These are phyloP conservation scores for Sideroxylon spinosum DNA, from an alignment of 179 eudicot species.

Conservation along the genomic window DNA sequence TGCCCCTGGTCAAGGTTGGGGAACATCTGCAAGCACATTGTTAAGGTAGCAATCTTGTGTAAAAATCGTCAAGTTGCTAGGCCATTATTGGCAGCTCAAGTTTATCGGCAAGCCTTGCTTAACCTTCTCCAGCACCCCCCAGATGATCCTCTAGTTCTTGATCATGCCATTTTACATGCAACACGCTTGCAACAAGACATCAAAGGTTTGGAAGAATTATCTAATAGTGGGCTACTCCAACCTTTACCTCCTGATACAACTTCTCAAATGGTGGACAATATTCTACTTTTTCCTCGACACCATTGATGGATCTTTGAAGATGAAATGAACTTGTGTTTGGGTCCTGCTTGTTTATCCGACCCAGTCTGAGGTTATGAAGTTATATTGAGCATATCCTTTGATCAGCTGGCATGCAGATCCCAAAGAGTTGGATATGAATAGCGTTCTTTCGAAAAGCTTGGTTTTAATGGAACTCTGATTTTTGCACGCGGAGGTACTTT, in stretches of 20 bases:
- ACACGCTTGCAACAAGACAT: slow-evolving; percentile 21
- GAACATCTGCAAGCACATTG: slow-evolving; percentile 29
- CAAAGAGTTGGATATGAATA: neutral
- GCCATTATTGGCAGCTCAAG: slow-evolving; percentile 32
- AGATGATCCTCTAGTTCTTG: slow-evolving; percentile 38
- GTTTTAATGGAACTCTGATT: neutral
- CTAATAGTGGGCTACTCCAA: slow-evolving; percentile 25
- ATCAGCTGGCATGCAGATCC: neutral
- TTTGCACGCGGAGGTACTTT: neutral
- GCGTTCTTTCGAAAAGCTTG: no score
- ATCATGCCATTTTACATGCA: slow-evolving; percentile 26
- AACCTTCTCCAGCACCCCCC: slow-evolving; percentile 29
- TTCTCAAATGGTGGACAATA: slow-evolving; percentile 15
- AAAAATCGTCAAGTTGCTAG: slow-evolving; percentile 28
- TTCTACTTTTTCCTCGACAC: slow-evolving; percentile 19
- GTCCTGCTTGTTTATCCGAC: neutral
- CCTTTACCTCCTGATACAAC: slow-evolving; percentile 26
- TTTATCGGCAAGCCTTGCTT: slow-evolving; percentile 30
- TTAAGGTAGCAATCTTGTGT: slow-evolving; percentile 31
- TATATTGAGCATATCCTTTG: neutral
- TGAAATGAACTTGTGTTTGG: neutral
- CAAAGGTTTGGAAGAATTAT: slow-evolving; percentile 26
- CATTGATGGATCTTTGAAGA: slow-evolving; percentile 5
- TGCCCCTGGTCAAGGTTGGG: slow-evolving; percentile 33
- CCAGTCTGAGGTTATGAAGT: neutral